phyloP scores from a whole-genome alignment of 345 rosid genomes.

The Luvunga scandens region DNA sequence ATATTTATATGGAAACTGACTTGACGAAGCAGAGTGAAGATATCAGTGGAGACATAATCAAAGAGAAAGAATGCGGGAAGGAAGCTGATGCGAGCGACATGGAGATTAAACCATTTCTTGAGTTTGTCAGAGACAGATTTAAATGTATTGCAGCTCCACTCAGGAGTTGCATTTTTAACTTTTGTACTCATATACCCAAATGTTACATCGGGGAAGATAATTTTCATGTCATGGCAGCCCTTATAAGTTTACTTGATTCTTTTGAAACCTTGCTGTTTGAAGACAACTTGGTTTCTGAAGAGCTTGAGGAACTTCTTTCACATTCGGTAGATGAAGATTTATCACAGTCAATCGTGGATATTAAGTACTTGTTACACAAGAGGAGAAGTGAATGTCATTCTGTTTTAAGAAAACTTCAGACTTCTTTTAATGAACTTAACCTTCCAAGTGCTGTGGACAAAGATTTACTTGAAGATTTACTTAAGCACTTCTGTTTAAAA shows the following conservation, averaged over 20 bases:
- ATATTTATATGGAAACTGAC: too few species aligned
- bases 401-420: slow-evolving; percentile 9
- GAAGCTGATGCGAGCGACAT: too few species aligned
- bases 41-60: too few species aligned
- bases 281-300: too few species aligned
- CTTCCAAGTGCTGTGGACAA: slow-evolving; percentile 21
- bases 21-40: too few species aligned
- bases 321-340: too few species aligned
- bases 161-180: slow-evolving; percentile 17
- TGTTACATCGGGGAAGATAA: slow-evolving; percentile 17
- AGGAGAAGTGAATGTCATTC: slow-evolving; percentile 30
- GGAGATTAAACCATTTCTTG: neutral
- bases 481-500: slow-evolving; percentile 32
- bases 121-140: slow-evolving; percentile 28
- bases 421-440: slow-evolving; percentile 17
- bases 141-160: slow-evolving; percentile 13
- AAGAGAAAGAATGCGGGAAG: too few species aligned
- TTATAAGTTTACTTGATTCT: too few species aligned
- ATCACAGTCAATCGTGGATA: neutral
- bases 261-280: too few species aligned
- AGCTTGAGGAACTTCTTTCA: too few species aligned
- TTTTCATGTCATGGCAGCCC: neutral
- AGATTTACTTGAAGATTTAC: neutral
- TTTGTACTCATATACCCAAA: slow-evolving; percentile 33
- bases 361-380: neutral